Evolutionary conservation across 148 eudicot species (phyloP).

Genomic region (Pouteria glomerata): DNA sequence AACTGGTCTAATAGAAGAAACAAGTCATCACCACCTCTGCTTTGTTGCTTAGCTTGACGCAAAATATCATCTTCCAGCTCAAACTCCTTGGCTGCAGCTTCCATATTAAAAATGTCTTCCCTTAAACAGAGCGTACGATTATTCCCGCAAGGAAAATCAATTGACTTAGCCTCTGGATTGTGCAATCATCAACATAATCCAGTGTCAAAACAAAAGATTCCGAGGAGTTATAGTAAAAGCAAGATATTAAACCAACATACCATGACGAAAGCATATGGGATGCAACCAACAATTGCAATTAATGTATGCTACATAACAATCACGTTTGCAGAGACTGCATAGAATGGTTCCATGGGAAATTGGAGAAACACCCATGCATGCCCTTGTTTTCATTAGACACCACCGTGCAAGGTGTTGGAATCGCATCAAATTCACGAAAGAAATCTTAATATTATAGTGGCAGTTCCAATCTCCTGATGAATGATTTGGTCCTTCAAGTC

Average conservation of each 20-base stretch:
- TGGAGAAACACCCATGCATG: constrained; percentile 36
- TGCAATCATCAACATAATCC: background rate
- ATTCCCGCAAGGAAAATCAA: constrained; percentile 68
- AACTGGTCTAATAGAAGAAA: too few relatives aligned
- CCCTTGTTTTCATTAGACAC: constrained; percentile 50
- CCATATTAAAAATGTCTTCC: constrained; percentile 63
- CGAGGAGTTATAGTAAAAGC: background rate
- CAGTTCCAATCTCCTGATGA: constrained; percentile 35
- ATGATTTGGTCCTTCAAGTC: constrained; percentile 34
- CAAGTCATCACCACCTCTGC: constrained; percentile 38
- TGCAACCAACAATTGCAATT: constrained; percentile 78
- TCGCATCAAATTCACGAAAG: constrained; percentile 69
- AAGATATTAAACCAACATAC: constrained; percentile 38
- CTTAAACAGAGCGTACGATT: constrained; percentile 48
- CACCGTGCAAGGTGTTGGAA: constrained; percentile 90
- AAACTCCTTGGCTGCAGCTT: constrained; percentile 74
- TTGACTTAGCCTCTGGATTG: constrained; percentile 42
- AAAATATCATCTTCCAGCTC: constrained; percentile 55
- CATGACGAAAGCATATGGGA: constrained; percentile 89
- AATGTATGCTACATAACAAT: constrained; percentile 81
- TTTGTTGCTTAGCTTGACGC: constrained; percentile 36
- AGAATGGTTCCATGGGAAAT: constrained; percentile 67
- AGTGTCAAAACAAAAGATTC: background rate
- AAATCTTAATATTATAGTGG: constrained; percentile 49
- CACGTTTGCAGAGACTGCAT: constrained; percentile 94